Evolutionary conservation across 2,329 filamentous ascomycete species (phyloP).

Genomic region (Ceratocystis alfenasii): DNA sequence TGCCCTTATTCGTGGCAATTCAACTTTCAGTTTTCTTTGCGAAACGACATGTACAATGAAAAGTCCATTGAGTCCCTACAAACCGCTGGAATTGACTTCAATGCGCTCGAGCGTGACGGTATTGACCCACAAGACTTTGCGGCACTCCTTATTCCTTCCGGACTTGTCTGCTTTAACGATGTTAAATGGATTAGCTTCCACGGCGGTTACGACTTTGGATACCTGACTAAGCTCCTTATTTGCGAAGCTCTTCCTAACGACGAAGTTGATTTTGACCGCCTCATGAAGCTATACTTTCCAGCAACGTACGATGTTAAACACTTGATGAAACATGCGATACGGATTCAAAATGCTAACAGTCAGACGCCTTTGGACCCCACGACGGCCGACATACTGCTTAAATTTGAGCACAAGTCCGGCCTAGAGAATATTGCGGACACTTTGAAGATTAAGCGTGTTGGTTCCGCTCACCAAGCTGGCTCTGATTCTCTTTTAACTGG

Average conservation of each 20-base stretch:
- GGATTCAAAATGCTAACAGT: constrained; percentile 52
- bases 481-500: constrained; percentile 90
- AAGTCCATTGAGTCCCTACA: constrained; percentile 85
- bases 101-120: constrained; percentile 69
- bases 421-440: constrained; percentile 90
- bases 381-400: constrained; percentile 63
- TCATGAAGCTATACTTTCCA: constrained; percentile 88
- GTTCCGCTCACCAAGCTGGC: constrained; percentile 80
- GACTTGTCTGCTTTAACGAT: constrained; percentile 73
- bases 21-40: constrained; percentile 93
- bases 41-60: constrained; percentile 95
- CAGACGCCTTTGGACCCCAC: constrained; percentile 51
- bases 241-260: constrained; percentile 74
- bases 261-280: constrained; percentile 75
- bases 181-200: constrained; percentile 97
- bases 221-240: constrained; percentile 85
- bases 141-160: constrained; percentile 78
- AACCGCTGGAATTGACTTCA: constrained; percentile 86
- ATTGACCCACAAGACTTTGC: constrained; percentile 88
- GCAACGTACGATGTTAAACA: constrained; percentile 94
- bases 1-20: constrained; percentile 95
- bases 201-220: constrained; percentile 95
- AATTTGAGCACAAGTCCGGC: constrained; percentile 80
- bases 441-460: constrained; percentile 78
- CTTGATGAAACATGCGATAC: constrained; percentile 79